Conservation (phyloP, 768 basidiomycete genomes). For the Leucosporidium scottii region DNA sequence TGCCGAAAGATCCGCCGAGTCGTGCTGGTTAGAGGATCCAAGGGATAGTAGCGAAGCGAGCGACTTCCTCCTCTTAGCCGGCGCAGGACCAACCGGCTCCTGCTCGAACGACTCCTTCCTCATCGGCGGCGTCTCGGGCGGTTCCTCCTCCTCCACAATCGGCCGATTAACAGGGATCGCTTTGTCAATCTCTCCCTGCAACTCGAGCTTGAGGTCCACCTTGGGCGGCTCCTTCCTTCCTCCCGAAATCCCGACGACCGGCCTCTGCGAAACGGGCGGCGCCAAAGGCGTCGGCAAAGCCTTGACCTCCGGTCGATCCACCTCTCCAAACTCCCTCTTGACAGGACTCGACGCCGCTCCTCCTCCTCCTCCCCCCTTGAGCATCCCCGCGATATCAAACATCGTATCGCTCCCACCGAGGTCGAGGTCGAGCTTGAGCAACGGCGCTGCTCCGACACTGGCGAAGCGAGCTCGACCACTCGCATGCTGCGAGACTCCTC, state of each 20-base stretch:
- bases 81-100: background rate
- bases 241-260: too few relatives aligned
- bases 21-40: background rate
- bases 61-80: background rate
- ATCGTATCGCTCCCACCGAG: background rate
- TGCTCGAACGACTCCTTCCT: background rate
- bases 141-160: background rate
- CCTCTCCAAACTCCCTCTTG: background rate
- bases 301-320: background rate
- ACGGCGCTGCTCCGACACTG: background rate
- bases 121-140: background rate
- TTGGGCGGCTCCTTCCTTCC: conserved; percentile 22
- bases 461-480: background rate
- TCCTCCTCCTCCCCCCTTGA: conserved; percentile 1
- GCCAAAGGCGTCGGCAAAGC: background rate
- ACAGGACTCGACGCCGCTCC: background rate
- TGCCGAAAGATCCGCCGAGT: background rate
- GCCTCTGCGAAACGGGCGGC: background rate
- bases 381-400: conserved; percentile 25
- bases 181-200: conserved; percentile 15
- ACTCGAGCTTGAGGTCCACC: conserved; percentile 13
- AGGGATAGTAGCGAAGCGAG: background rate
- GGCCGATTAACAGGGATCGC: conserved; percentile 7
- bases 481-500: too few relatives aligned
- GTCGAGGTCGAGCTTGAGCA: conserved; percentile 21